Percentiles rank a stretch among this genome's conserved stretches.
phyloP scores from a whole-genome alignment of 179 eudicot species.

The Silene noctiflora region DNA sequence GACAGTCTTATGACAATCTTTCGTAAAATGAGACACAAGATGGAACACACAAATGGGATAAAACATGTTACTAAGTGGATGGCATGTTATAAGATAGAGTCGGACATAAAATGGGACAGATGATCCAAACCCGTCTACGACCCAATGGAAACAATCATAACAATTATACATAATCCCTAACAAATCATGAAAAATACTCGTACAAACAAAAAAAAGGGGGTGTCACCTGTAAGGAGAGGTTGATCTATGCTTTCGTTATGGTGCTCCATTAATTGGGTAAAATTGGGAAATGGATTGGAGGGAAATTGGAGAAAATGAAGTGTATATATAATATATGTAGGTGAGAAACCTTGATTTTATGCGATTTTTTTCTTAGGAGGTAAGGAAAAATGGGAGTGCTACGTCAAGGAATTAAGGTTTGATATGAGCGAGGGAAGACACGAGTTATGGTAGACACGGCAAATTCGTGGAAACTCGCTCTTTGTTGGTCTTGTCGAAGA shows the following conservation, averaged over 20 bases:
- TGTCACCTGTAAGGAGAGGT: slow-evolving; percentile 7
- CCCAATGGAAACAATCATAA: no score
- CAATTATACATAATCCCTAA: background rate
- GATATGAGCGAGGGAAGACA: no score
- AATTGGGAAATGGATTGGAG: no score
- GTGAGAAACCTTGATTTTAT: background rate
- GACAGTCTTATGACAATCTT: no score
- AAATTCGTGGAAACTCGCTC: background rate
- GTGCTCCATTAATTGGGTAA: background rate
- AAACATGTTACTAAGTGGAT: no score
- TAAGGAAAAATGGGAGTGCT: background rate
- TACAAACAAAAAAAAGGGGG: background rate
- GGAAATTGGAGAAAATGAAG: no score
- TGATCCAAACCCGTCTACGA: no score
- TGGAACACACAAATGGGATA: background rate
- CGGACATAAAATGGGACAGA: no score
- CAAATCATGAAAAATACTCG: background rate
- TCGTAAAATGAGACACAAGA: no score
- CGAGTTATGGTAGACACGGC: no score
- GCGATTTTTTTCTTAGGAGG: background rate
- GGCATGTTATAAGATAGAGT: no score
- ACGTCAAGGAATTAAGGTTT: background rate
- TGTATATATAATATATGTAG: no score
- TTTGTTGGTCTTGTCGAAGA: background rate
- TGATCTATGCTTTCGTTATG: background rate